Conservation (phyloP, 768 basidiomycete species). For the Suillus plorans region DNA sequence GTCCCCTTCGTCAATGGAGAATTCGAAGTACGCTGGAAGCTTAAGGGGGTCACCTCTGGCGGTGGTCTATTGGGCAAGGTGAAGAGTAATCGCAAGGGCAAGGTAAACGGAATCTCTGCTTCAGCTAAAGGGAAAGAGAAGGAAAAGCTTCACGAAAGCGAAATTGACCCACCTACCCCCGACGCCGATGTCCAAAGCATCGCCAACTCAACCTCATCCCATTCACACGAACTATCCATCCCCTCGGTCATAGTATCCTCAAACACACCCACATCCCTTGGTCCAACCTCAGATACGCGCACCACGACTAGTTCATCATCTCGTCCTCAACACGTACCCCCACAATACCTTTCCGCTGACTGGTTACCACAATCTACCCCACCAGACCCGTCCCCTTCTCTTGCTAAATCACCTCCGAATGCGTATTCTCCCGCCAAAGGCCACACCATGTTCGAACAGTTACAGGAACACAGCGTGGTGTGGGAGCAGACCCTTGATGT, state of each 20-base stretch:
- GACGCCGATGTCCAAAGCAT: constrained; percentile 29
- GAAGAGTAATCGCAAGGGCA: constrained; percentile 26
- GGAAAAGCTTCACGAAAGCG: constrained; percentile 6
- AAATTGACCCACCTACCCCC: constrained; percentile 18
- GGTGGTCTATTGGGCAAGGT: constrained; percentile 43
- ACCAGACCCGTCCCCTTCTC: background rate
- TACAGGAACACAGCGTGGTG: constrained; percentile 62
- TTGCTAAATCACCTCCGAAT: constrained; percentile 13
- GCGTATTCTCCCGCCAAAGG: constrained; percentile 49
- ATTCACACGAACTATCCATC: constrained; percentile 19
- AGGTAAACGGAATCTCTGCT: background rate
- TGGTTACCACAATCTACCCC: constrained; percentile 21
- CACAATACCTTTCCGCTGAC: constrained; percentile 26
- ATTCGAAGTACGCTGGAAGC: constrained; percentile 70
- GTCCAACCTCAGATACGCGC: constrained; percentile 7
- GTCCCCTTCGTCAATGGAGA: constrained; percentile 73
- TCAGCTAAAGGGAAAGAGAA: constrained; percentile 10
- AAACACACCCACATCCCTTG: constrained; percentile 16
- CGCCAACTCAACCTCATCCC: constrained; percentile 25
- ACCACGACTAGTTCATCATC: constrained; percentile 21
- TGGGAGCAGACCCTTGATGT: constrained; percentile 63
- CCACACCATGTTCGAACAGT: constrained; percentile 54
- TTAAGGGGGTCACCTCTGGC: constrained; percentile 54
- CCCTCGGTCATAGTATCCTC: constrained; percentile 30
- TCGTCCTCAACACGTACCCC: constrained; percentile 8